Evolutionary conservation across 768 basidiomycete genomes (phyloP), one percentile per base, ranked within the genome.

Genomic region (Tylopilus rubrobrunneus): DNA sequence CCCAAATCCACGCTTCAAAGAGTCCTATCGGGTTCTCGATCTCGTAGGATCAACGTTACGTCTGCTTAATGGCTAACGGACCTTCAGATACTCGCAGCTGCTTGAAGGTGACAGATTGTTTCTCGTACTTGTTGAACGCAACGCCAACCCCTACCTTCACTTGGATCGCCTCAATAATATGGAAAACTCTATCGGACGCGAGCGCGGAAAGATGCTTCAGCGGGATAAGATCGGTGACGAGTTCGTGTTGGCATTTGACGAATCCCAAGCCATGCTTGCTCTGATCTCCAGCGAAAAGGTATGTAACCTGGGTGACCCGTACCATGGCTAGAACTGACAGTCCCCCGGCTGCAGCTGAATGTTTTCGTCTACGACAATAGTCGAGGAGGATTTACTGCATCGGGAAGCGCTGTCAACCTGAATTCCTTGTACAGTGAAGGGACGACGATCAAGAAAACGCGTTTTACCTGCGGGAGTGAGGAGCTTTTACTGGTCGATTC

Each of bases 401-500:
- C 70, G 53, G 80, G 80, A 0, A 72, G 66, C 34, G 49, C 74
- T 1, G 63, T 81, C 12, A 74, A 76, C 46, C 69, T 84, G 3
- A 55, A 53, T 12, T 58, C 66, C 2, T 84, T 81, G 83, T 82
- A 79, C 55, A 55, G 65, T n/a, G 57, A 63, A 1, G 68, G 68
- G 19, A 52, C 62, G n/a, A 51, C 56, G 5, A 71, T 84, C 29
- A 59, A 55, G 19, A 69, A 72, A 36, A 69, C 74, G 0, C 71
- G 73, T 43, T 82, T 85, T 56, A 68, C 82, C 2, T 66, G 65
- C 27, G 79, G 80, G 6, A 75, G 63, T 31, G 84, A 85, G 50
- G 84, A 85, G 42, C 54, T 85, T 21, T 58, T 81, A 0, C 64
- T 85, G 0, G 63, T 83, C 12, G 83, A 85, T 51, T 71, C 71